These are phyloP conservation scores for Nicotiana tomentosiformis DNA, from an alignment of 257 asterid species.

Conservation along the genomic window DNA sequence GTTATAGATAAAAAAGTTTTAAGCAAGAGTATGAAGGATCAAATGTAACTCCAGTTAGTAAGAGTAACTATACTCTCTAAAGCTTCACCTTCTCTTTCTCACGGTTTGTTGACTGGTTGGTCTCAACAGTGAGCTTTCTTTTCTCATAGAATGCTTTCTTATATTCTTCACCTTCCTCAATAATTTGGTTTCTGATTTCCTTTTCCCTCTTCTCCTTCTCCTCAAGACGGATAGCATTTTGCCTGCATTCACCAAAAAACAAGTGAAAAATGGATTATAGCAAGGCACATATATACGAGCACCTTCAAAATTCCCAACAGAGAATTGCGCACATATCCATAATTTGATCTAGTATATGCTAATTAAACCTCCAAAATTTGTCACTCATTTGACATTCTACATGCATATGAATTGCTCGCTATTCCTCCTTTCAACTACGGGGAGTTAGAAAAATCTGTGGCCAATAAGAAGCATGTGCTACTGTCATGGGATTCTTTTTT, in stretches of 20 bases:
- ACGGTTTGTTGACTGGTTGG: slow-evolving; percentile 64
- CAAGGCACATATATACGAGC: not conserved
- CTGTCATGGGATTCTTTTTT: not conserved
- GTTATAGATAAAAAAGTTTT: not conserved
- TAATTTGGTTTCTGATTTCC: slow-evolving; percentile 68
- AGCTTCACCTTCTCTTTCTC: slow-evolving; percentile 70
- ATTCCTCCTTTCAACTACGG: not conserved
- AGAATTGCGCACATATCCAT: not conserved
- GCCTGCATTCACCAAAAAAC: slow-evolving; percentile 41
- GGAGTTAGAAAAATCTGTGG: not conserved
- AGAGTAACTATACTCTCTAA: not conserved
- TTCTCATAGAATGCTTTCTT: slow-evolving; percentile 77
- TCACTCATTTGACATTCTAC: not conserved
- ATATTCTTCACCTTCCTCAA: slow-evolving; percentile 78
- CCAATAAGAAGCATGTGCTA: not conserved
- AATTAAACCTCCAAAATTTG: not conserved
- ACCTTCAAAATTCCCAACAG: not conserved
- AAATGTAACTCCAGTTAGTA: not conserved
- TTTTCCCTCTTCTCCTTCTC: slow-evolving; percentile 95
- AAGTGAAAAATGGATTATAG: not conserved
- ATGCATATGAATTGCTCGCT: not conserved
- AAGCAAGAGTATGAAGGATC: not conserved
- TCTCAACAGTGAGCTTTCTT: slow-evolving; percentile 63
- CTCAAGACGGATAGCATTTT: slow-evolving; percentile 78
- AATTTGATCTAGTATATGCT: not conserved